Conservation (phyloP, 2,329 filamentous ascomycete species). For the Tolypocladium nubicola region DNA sequence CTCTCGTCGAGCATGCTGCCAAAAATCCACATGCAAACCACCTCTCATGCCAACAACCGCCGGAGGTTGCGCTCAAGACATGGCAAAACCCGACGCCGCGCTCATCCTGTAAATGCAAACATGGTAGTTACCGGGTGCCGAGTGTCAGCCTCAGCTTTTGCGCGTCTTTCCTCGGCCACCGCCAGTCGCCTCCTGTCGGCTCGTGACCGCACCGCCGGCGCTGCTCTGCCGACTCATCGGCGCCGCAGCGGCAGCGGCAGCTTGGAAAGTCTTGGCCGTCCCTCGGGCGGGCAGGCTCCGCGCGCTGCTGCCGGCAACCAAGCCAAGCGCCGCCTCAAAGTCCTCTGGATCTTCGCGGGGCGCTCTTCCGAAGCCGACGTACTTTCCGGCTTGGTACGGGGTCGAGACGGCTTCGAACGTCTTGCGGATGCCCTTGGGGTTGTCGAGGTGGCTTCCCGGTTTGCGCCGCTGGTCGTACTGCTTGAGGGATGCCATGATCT, state of each 20-base stretch:
- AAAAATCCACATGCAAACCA: neutral
- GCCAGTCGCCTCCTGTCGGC: constrained; percentile 38
- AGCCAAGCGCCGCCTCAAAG: constrained; percentile 38
- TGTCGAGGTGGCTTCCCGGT: constrained; percentile 44
- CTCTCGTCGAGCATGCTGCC: neutral
- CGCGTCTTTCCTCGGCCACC: constrained; percentile 36
- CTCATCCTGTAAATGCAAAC: constrained; percentile 1
- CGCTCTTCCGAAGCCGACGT: constrained; percentile 36
- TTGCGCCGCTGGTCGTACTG: constrained; percentile 44
- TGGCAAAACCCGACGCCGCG: constrained; percentile 4
- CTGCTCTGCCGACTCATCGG: constrained; percentile 49
- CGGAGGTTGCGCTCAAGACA: neutral
- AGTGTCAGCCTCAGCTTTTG: constrained; percentile 15
- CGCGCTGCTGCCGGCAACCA: constrained; percentile 30
- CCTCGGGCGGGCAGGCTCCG: constrained; percentile 28
- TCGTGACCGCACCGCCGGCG: constrained; percentile 45
- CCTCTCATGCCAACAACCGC: neutral
- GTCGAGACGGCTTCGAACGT: constrained; percentile 44
- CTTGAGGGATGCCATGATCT: constrained; percentile 47
- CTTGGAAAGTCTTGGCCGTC: constrained; percentile 9
- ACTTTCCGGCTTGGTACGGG: constrained; percentile 35
- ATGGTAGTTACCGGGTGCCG: neutral
- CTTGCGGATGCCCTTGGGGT: constrained; percentile 40
- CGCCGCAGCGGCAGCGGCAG: constrained; percentile 20
- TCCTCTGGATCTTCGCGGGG: constrained; percentile 35